Percentiles rank a stretch among this genome's conserved stretches.
Evolutionary conservation across 2,329 filamentous ascomycete genomes (phyloP).

Genomic region (Penicillium sp.): DNA sequence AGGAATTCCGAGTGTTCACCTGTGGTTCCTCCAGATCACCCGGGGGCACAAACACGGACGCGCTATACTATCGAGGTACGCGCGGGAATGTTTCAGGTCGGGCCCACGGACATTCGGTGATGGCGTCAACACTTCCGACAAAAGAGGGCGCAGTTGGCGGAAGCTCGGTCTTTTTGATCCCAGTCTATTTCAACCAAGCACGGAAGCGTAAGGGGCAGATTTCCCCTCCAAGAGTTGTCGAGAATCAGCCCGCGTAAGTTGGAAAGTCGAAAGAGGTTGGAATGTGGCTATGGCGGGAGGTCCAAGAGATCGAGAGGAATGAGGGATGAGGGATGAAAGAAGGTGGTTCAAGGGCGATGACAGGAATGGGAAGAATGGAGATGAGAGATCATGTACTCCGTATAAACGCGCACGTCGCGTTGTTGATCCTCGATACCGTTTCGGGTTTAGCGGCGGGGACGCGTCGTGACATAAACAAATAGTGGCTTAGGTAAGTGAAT

Average conservation of each 20-base stretch:
- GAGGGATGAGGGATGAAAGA: background rate
- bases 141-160: background rate
- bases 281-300: constrained; percentile 4
- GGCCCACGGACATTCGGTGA: constrained; percentile 22
- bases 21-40: constrained; percentile 13
- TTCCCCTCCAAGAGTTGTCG: constrained; percentile 16
- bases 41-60: constrained; percentile 6
- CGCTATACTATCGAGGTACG: constrained; percentile 1
- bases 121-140: constrained; percentile 4
- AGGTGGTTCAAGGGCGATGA: background rate
- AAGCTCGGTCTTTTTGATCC: constrained; percentile 3
- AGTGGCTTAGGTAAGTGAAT: constrained; percentile 6
- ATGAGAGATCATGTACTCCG: background rate
- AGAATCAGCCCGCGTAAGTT: constrained; percentile 19
- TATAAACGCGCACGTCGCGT: constrained; percentile 27
- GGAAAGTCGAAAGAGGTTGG: constrained; percentile 10
- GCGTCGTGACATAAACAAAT: constrained; percentile 28
- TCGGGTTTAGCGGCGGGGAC: constrained; percentile 29
- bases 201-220: constrained; percentile 21
- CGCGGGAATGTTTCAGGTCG: constrained; percentile 31
- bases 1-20: constrained; percentile 10
- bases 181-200: constrained; percentile 17
- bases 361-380: constrained; percentile 4
- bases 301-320: background rate
- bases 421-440: constrained; percentile 30